phyloP scores from a whole-genome alignment of 805 yeast genomes.

The Yarrowia bubula region DNA sequence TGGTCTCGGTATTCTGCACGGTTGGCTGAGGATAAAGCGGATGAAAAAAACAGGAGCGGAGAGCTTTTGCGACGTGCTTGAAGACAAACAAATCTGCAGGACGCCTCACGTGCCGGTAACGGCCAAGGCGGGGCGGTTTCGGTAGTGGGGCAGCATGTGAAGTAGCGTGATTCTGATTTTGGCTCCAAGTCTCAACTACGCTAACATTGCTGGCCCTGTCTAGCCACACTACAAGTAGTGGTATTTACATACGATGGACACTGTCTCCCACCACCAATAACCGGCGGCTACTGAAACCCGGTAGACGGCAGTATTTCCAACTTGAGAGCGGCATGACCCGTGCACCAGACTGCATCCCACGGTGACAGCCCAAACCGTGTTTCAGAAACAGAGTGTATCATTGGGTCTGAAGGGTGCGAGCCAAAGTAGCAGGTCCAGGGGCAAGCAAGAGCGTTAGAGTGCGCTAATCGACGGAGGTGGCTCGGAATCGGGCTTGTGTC shows the following conservation, averaged over 20 bases:
- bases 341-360: not conserved
- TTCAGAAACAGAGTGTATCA: not conserved
- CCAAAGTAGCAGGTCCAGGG: not conserved
- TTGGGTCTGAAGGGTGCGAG: not conserved
- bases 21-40: not conserved
- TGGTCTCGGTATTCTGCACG: constrained; percentile 15
- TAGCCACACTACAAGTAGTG: no score
- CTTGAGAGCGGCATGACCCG: constrained; percentile 6
- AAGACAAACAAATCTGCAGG: not conserved
- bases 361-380: not conserved
- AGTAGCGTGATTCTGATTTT: not conserved
- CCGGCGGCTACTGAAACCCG: constrained; percentile 5
- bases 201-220: no score
- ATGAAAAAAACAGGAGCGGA: not conserved
- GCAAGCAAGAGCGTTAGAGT: not conserved
- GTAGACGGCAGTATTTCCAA: constrained; percentile 2
- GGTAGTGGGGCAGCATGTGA: not conserved
- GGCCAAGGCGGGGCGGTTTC: not conserved
- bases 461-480: not conserved
- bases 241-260: no score
- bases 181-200: not conserved
- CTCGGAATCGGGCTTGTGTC: not conserved
- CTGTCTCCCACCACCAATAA: constrained; percentile 3
- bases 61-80: not conserved
- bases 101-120: not conserved